Conservation (phyloP, 805 yeast genomes). For the Cyberlindnera maritima region DNA sequence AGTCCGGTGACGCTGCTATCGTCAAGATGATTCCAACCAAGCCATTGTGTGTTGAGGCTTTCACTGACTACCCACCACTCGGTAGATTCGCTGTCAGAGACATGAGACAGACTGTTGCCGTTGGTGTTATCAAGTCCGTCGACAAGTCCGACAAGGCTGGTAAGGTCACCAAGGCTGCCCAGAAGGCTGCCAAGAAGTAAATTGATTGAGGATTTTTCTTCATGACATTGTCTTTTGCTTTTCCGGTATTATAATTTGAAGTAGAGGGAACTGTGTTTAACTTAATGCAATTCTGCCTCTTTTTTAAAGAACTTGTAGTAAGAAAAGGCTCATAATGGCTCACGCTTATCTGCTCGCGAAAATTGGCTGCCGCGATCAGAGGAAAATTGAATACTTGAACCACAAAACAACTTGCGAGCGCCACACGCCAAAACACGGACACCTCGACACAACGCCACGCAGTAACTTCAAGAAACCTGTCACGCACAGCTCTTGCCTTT, state of each 20-base stretch:
- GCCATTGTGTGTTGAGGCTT: constrained; percentile 96
- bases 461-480: too few relatives aligned
- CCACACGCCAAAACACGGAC: too few relatives aligned
- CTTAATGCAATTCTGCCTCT: background rate
- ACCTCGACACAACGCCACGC: too few relatives aligned
- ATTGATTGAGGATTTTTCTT: constrained; percentile 48
- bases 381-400: too few relatives aligned
- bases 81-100: constrained; percentile 99
- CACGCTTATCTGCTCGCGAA: background rate
- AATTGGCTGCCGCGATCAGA: too few relatives aligned
- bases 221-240: constrained; percentile 13
- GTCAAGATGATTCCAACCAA: constrained; percentile 86
- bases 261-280: background rate
- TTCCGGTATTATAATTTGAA: constrained; percentile 1
- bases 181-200: constrained; percentile 31
- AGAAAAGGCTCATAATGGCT: too few relatives aligned
- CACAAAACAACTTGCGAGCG: too few relatives aligned
- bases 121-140: constrained; percentile 77
- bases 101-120: constrained; percentile 99
- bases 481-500: too few relatives aligned
- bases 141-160: constrained; percentile 84
- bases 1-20: constrained; percentile 90
- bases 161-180: constrained; percentile 96
- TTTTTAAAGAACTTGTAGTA: background rate
- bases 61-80: constrained; percentile 95